Percentiles rank a stretch among this genome's conserved stretches.
phyloP scores from a whole-genome alignment of 2,329 filamentous ascomycete species.

The Alternaria alternata region DNA sequence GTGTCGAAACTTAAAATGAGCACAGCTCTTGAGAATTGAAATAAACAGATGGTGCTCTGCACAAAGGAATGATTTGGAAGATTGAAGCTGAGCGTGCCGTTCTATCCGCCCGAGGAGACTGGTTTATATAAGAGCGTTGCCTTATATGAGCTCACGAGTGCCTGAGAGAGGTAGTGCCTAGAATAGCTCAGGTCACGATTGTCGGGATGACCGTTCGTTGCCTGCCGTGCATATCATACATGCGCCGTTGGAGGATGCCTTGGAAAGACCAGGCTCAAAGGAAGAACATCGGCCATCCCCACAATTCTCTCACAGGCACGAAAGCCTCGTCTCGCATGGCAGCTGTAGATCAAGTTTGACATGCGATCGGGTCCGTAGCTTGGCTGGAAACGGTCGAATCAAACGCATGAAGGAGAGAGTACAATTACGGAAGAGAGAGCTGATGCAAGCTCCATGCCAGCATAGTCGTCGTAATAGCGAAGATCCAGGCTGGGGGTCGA shows the following conservation, averaged over 20 bases:
- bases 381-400: conserved; percentile 43
- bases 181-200: conserved; percentile 22
- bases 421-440: conserved; percentile 19
- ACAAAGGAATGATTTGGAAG: conserved; percentile 35
- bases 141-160: conserved; percentile 10
- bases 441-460: conserved; percentile 30
- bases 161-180: conserved; percentile 22
- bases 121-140: conserved; percentile 34
- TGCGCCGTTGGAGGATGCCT: conserved; percentile 45
- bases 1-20: conserved; percentile 40
- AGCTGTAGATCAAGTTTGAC: conserved; percentile 23
- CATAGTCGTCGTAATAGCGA: conserved; percentile 27
- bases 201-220: conserved; percentile 28
- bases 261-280: conserved; percentile 29
- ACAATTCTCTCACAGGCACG: conserved; percentile 42
- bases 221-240: conserved; percentile 45
- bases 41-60: conserved; percentile 43
- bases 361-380: conserved; percentile 26
- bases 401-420: conserved; percentile 39
- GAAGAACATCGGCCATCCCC: conserved; percentile 26
- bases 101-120: conserved; percentile 15
- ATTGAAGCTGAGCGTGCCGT: conserved; percentile 27
- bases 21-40: conserved; percentile 47
- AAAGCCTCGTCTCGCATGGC: conserved; percentile 29
- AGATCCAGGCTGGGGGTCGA: conserved; percentile 35